These are phyloP conservation scores for Mycena indigotica DNA, from an alignment of 768 basidiomycete genomes.

Conservation along the genomic window DNA sequence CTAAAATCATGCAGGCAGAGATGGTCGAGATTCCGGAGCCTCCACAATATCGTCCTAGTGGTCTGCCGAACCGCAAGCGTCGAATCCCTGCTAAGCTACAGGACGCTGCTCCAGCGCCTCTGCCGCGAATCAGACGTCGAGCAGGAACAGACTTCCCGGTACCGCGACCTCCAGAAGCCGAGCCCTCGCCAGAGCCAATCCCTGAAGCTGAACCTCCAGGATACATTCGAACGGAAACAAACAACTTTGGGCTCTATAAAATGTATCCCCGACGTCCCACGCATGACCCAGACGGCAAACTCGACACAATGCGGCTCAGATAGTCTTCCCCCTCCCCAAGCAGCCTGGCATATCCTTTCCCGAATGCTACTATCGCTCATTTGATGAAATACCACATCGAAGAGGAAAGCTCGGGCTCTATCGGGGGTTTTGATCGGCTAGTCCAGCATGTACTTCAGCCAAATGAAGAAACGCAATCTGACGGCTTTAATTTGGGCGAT, in stretches of 20 bases:
- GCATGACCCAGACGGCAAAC: background rate
- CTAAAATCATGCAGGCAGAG: too few relatives aligned
- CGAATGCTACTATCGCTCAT: background rate
- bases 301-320: background rate
- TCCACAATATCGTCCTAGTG: too few relatives aligned
- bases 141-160: too few relatives aligned
- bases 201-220: too few relatives aligned
- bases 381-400: too few relatives aligned
- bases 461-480: background rate
- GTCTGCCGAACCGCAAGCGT: too few relatives aligned
- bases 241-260: conserved; percentile 6
- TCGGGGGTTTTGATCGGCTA: background rate
- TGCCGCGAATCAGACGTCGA: too few relatives aligned
- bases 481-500: background rate
- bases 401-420: background rate
- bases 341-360: background rate
- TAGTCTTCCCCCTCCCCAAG: background rate
- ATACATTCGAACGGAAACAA: conserved; percentile 4
- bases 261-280: conserved; percentile 1
- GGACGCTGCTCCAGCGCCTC: too few relatives aligned
- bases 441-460: background rate
- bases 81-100: too few relatives aligned
- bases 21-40: too few relatives aligned
- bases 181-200: too few relatives aligned
- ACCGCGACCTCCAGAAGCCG: too few relatives aligned